A percentile compares a stretch with the other conserved stretches of the same genome.
These are phyloP conservation scores for Solanum appendiculatum DNA, from an alignment of 257 asterid genomes.

Conservation along the genomic window DNA sequence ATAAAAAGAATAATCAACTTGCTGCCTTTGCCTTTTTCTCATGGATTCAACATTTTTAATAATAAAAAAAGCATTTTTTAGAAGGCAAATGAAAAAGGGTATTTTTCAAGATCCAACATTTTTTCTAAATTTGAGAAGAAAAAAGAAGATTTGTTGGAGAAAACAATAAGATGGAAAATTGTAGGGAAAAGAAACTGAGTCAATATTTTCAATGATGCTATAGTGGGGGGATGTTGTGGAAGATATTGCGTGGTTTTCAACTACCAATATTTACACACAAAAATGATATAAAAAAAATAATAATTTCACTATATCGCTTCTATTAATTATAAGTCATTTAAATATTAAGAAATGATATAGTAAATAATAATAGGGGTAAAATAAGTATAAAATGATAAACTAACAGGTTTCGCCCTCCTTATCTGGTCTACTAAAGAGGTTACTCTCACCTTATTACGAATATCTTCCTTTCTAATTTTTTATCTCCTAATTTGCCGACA, in stretches of 20 bases:
- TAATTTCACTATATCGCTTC: background rate
- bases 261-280: background rate
- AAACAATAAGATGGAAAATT: background rate
- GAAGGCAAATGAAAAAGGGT: background rate
- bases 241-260: background rate
- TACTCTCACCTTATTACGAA: too few relatives aligned
- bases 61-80: background rate
- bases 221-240: background rate
- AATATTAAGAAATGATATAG: background rate
- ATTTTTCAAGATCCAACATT: background rate
- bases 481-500: too few relatives aligned
- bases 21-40: background rate
- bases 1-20: slow-evolving; percentile 2
- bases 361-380: too few relatives aligned
- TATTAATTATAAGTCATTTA: too few relatives aligned
- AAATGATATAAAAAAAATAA: background rate
- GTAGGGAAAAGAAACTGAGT: background rate
- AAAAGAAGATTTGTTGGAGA: background rate
- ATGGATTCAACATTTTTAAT: background rate
- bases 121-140: background rate
- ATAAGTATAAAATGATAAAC: too few relatives aligned
- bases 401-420: too few relatives aligned
- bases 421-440: too few relatives aligned
- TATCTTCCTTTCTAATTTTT: too few relatives aligned
- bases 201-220: background rate